Evolutionary conservation across 371 early-diverging fungal genomes (phyloP), one percentile per base, ranked within the genome.

Genomic region (Basidiobolus heterosporus): DNA sequence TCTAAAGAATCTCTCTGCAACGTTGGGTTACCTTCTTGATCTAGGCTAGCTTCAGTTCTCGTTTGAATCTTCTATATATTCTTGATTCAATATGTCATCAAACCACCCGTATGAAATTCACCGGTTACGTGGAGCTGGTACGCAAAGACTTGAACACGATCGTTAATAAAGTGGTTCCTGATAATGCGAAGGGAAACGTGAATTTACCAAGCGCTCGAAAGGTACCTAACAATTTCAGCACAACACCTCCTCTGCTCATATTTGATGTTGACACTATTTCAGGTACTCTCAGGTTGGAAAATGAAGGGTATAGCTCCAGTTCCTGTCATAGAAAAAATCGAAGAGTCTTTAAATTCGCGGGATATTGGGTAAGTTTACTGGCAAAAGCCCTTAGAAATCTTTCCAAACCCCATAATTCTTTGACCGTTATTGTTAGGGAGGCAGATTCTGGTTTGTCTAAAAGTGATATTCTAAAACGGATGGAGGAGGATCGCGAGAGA

Each of bases 401-500:
- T 30, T 14, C 19, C 15, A 46, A 1, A 7, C 3, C 2, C 5
- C 4, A n/a, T n/a, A 4, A 14, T 15, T 35, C 23, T 17, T 36
- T 36, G 17, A n/a, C 7, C 17, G 11, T 13, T 39, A n/a, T n/a
- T 30, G 5, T 3, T 30, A 30, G 30, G 3, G 30, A 38, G 23
- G 15, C 36, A 35, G 16, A 41, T 18, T 30, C 30, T 30, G 65
- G 45, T 63, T 74, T 54, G 58, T 44, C 70, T 14, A 71, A 67
- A 47, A 63, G 72, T 41, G 83, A 85, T 39, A 80, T 85, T 14
- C 41, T 82, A 46, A 64, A 68, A 38, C 68, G 83, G 21, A 83
- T 85, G 63, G 85, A 85, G 48, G 82, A 85, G 53, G 85, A 85
- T 49, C 64, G 85, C 46, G 83, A 85, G 53, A 65, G 82, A 49